phyloP scores from a whole-genome alignment of 1,139 yeast species.

The Kodamaea suecica region DNA sequence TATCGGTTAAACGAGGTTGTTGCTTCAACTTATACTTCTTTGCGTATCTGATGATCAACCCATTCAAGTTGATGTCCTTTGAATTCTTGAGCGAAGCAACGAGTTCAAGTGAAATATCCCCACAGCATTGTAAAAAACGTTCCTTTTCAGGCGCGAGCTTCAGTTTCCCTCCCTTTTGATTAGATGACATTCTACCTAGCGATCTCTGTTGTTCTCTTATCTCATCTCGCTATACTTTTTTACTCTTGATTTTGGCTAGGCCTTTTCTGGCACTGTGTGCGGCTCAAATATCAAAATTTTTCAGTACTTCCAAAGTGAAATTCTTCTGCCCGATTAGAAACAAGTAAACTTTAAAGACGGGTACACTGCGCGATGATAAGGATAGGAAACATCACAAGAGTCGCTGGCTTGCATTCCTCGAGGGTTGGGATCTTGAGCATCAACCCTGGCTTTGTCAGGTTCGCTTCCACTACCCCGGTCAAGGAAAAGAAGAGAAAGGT shows the following conservation, averaged over 20 bases:
- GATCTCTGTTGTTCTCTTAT: no score
- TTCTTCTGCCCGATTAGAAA: background rate
- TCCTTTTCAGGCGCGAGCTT: slow-evolving; percentile 85
- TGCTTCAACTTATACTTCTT: slow-evolving; percentile 87
- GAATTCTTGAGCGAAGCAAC: slow-evolving; percentile 73
- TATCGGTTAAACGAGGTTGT: slow-evolving; percentile 94
- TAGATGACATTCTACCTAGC: background rate
- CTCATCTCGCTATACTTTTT: background rate
- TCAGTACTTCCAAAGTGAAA: background rate
- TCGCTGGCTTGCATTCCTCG: no score
- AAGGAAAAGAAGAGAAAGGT: slow-evolving; percentile 19
- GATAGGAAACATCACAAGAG: slow-evolving; percentile 4
- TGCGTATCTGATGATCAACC: slow-evolving; percentile 78
- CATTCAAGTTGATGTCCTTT: slow-evolving; percentile 85
- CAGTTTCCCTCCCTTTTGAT: slow-evolving; percentile 27
- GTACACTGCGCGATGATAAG: slow-evolving; percentile 7
- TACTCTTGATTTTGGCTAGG: no score
- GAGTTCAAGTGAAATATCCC: slow-evolving; percentile 86
- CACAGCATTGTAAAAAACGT: slow-evolving; percentile 87
- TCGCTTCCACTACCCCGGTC: slow-evolving; percentile 10
- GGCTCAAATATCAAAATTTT: slow-evolving; percentile 1
- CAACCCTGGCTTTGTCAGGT: slow-evolving; percentile 6
- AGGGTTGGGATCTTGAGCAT: no score
- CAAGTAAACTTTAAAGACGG: no score
- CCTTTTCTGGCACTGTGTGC: no score